Conservation (phyloP, 2,329 filamentous ascomycete genomes). For the Periconia digitata region DNA sequence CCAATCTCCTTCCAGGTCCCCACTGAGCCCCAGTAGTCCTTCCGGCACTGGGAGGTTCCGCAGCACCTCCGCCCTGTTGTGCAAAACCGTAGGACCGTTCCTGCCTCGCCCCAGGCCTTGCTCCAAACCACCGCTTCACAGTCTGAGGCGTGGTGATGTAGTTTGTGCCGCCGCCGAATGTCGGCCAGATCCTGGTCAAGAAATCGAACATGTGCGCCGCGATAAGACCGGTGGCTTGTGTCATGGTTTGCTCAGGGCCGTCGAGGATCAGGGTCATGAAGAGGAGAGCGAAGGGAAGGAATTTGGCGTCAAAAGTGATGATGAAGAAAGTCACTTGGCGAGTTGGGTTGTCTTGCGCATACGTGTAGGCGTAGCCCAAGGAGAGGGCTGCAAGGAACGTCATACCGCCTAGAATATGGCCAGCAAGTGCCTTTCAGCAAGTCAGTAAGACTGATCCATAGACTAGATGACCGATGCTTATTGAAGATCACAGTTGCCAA, state of each 20-base stretch:
- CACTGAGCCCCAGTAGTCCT: constrained; percentile 28
- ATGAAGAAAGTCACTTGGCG: constrained; percentile 77
- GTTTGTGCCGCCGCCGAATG: constrained; percentile 81
- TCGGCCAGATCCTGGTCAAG: constrained; percentile 81
- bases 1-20: constrained; percentile 38
- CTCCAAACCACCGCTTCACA: constrained; percentile 67
- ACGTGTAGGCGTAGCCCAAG: constrained; percentile 81
- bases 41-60: constrained; percentile 21
- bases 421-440: constrained; percentile 54
- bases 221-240: constrained; percentile 75
- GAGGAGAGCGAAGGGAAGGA: constrained; percentile 79
- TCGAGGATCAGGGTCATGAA: constrained; percentile 70
- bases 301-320: constrained; percentile 78
- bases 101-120: constrained; percentile 45
- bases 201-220: constrained; percentile 93
- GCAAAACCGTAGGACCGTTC: constrained; percentile 64
- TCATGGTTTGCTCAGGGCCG: constrained; percentile 58
- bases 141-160: constrained; percentile 73
- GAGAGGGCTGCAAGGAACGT: constrained; percentile 64
- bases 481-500: not conserved
- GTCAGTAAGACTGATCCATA: constrained; percentile 24
- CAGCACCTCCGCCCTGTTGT: constrained; percentile 41
- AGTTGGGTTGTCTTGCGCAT: constrained; percentile 80
- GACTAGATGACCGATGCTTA: constrained; percentile 3
- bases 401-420: constrained; percentile 53